Percentiles rank a stretch among this genome's conserved stretches.
Evolutionary conservation across 345 rosid genomes (phyloP).

Genomic region (Cardamine chenopodiifolia): DNA sequence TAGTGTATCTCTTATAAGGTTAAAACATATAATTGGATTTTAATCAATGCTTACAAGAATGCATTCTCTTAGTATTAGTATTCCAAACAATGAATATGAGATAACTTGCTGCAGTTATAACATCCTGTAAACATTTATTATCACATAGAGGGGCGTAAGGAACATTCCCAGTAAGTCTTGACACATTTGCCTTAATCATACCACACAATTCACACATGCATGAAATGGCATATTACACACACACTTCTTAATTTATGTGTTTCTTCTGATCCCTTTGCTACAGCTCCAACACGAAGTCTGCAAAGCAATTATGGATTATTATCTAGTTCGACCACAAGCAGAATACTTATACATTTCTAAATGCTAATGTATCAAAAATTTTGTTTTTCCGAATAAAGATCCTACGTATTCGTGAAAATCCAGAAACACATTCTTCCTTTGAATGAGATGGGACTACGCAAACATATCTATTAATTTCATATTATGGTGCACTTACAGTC

Average conservation of each 20-base stretch:
- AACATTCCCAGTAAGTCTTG: conserved; percentile 36
- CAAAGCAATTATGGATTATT: conserved; percentile 32
- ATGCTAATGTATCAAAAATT: neutral
- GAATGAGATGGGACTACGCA: conserved; percentile 5
- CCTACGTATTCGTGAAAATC: conserved; percentile 1
- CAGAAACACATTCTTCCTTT: conserved; percentile 1
- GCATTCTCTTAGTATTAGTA: conserved; percentile 2
- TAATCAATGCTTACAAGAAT: conserved; percentile 4
- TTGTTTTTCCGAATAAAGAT: neutral
- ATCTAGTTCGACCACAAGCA: conserved; percentile 20
- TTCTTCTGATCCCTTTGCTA: conserved; percentile 45
- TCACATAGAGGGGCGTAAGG: conserved; percentile 38
- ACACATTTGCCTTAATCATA: conserved; percentile 38
- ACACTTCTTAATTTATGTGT: conserved; percentile 36
- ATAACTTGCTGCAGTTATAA: conserved; percentile 15
- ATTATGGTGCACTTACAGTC: conserved; percentile 69
- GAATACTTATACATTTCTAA: conserved; percentile 18
- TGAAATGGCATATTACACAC: conserved; percentile 35
- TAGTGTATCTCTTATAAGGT: conserved; percentile 8
- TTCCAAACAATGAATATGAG: conserved; percentile 13
- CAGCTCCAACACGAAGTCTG: conserved; percentile 95
- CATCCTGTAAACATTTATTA: conserved; percentile 41
- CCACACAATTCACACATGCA: conserved; percentile 44
- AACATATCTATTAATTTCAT: conserved; percentile 8
- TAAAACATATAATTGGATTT: conserved; percentile 2